Evolutionary conservation across 2,329 filamentous ascomycete species (phyloP).

Genomic region (Pseudocercospora eumusae): DNA sequence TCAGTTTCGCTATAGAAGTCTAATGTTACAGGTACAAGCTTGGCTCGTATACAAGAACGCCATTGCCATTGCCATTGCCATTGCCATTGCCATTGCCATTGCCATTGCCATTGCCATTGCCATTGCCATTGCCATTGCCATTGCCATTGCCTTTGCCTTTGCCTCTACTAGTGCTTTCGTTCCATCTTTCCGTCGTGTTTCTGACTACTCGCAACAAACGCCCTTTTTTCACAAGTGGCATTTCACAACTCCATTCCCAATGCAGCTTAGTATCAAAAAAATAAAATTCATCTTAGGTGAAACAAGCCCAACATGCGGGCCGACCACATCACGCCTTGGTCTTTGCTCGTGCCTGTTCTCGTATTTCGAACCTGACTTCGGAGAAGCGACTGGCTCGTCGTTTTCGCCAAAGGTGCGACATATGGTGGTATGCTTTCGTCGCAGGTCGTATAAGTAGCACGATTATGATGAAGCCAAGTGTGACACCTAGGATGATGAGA

Average conservation of each 20-base stretch:
- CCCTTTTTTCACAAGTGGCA: not conserved
- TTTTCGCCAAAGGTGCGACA: not conserved
- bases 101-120: too few species aligned
- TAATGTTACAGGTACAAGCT: too few species aligned
- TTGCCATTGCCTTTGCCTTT: too few species aligned
- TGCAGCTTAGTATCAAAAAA: conserved; percentile 2
- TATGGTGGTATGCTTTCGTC: not conserved
- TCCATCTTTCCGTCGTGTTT: not conserved
- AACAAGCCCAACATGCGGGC: not conserved
- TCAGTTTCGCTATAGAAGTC: not conserved
- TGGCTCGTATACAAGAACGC: conserved; percentile 2
- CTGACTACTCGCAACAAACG: not conserved
- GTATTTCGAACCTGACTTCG: not conserved
- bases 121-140: too few species aligned
- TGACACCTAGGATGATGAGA: conserved; percentile 21
- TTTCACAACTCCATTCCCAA: conserved; percentile 2
- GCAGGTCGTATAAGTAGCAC: conserved; percentile 19
- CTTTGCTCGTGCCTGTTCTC: not conserved
- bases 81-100: too few species aligned
- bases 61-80: too few species aligned
- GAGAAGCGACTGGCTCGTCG: conserved; percentile 1
- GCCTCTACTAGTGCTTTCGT: not conserved
- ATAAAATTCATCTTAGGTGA: not conserved
- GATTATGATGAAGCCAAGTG: conserved; percentile 18
- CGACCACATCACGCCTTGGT: not conserved